A percentile compares a stretch with the other conserved stretches of the same genome.
Conservation (phyloP, 2,329 filamentous ascomycete genomes). For the Coleophoma crateriformis region DNA sequence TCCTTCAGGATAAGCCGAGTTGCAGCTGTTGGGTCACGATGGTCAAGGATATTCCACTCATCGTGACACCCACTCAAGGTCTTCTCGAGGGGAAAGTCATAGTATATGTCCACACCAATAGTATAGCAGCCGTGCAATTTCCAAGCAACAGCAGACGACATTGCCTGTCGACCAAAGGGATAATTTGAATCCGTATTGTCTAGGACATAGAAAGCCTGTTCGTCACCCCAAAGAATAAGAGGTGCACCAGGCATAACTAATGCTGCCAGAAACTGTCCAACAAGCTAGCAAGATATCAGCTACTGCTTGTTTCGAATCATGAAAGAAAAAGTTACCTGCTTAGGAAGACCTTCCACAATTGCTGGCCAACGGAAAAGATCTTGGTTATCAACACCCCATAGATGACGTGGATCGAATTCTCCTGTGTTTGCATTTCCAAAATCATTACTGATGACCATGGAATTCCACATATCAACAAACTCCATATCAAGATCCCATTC, state of each 20-base stretch:
- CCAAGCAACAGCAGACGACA: slow-evolving; percentile 57
- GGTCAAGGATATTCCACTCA: slow-evolving; percentile 50
- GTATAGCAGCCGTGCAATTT: slow-evolving; percentile 57
- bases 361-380: slow-evolving; percentile 60
- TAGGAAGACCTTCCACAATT: slow-evolving; percentile 48
- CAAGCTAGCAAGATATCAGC: slow-evolving; percentile 22
- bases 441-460: slow-evolving; percentile 51
- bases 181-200: slow-evolving; percentile 60
- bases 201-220: slow-evolving; percentile 55
- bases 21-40: slow-evolving; percentile 55
- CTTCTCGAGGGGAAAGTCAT: slow-evolving; percentile 48
- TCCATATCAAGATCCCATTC: slow-evolving; percentile 48
- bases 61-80: slow-evolving; percentile 50
- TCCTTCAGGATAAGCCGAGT: slow-evolving; percentile 53
- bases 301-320: too few relatives aligned
- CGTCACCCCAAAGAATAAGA: slow-evolving; percentile 57
- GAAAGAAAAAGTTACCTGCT: slow-evolving; percentile 27
- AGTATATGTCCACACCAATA: slow-evolving; percentile 43
- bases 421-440: slow-evolving; percentile 54
- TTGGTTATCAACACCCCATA: slow-evolving; percentile 60
- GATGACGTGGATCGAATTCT: slow-evolving; percentile 55
- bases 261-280: slow-evolving; percentile 52
- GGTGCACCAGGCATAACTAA: slow-evolving; percentile 55
- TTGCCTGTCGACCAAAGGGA: slow-evolving; percentile 57
- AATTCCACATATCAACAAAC: slow-evolving; percentile 45